These are phyloP conservation scores for Aureobasidium vineae DNA, from an alignment of 2,329 filamentous ascomycete species.

Conservation along the genomic window DNA sequence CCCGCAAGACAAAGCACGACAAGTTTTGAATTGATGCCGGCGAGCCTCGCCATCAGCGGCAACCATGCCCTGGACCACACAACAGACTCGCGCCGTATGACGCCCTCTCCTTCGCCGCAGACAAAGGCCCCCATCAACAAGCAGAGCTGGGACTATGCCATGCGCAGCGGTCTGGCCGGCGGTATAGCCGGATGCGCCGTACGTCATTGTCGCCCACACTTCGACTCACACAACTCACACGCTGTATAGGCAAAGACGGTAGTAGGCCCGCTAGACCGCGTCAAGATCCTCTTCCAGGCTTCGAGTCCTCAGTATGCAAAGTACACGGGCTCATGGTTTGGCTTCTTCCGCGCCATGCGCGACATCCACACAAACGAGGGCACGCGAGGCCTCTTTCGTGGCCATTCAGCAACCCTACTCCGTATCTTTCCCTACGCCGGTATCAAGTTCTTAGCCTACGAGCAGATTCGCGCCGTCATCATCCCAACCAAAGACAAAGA, in stretches of 20 bases:
- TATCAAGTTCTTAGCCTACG: slow-evolving; percentile 97
- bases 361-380: slow-evolving; percentile 81
- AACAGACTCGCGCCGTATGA: slow-evolving; percentile 46
- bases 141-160: slow-evolving; percentile 77
- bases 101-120: slow-evolving; percentile 34
- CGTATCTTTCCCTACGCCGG: slow-evolving; percentile 97
- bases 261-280: slow-evolving; percentile 91
- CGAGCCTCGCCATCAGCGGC: slow-evolving; percentile 35
- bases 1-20: slow-evolving; percentile 4
- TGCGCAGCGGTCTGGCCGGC: slow-evolving; percentile 80
- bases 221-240: not conserved
- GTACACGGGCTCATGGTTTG: slow-evolving; percentile 86
- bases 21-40: slow-evolving; percentile 39
- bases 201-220: slow-evolving; percentile 43
- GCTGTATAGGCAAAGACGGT: slow-evolving; percentile 78
- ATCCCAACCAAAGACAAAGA: slow-evolving; percentile 73
- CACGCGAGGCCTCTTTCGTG: slow-evolving; percentile 75
- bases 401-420: slow-evolving; percentile 89
- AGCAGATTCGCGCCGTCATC: slow-evolving; percentile 80
- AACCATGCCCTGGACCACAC: slow-evolving; percentile 37
- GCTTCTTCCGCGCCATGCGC: slow-evolving; percentile 75
- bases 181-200: slow-evolving; percentile 90
- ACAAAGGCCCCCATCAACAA: slow-evolving; percentile 60
- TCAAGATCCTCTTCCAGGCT: slow-evolving; percentile 98
- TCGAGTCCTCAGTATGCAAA: slow-evolving; percentile 92